phyloP scores from a whole-genome alignment of 2,329 filamentous ascomycete species.

The Colletotrichum liaoningense region DNA sequence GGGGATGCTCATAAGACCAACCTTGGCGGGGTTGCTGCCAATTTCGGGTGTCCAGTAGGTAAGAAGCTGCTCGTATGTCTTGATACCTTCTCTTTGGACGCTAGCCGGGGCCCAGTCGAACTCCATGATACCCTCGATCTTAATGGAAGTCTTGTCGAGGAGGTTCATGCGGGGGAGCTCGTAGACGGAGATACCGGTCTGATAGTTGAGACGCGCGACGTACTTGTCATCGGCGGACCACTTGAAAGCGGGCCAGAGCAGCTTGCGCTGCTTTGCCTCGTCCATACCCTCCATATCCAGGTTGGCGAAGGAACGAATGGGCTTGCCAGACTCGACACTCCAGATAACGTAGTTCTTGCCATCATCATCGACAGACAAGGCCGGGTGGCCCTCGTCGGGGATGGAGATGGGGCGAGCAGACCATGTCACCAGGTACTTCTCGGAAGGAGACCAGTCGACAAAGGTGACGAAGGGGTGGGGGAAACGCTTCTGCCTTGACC shows the following conservation, averaged over 20 bases:
- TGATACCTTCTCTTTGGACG: slow-evolving; percentile 84
- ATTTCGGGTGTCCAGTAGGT: slow-evolving; percentile 99
- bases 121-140: slow-evolving; percentile 96
- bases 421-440: slow-evolving; percentile 97
- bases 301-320: slow-evolving; percentile 92
- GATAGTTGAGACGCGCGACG: slow-evolving; percentile 89
- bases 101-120: slow-evolving; percentile 97
- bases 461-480: slow-evolving; percentile 96
- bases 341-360: slow-evolving; percentile 99
- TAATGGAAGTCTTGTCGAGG: slow-evolving; percentile 90
- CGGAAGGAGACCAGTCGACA: slow-evolving; percentile 92
- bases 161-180: slow-evolving; percentile 90
- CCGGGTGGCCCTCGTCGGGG: slow-evolving; percentile 85
- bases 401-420: slow-evolving; percentile 93
- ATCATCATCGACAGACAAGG: slow-evolving; percentile 91
- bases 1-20: slow-evolving; percentile 94
- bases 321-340: slow-evolving; percentile 91
- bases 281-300: slow-evolving; percentile 78
- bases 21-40: slow-evolving; percentile 96
- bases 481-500: slow-evolving; percentile 92
- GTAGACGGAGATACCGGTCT: slow-evolving; percentile 90
- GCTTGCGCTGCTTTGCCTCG: slow-evolving; percentile 79
- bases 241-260: slow-evolving; percentile 99
- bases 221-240: slow-evolving; percentile 99
- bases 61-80: slow-evolving; percentile 94